Percentiles rank a stretch among this genome's conserved stretches.
Evolutionary conservation across 768 basidiomycete species (phyloP).

Genomic region (Psilocybe tampanensis): DNA sequence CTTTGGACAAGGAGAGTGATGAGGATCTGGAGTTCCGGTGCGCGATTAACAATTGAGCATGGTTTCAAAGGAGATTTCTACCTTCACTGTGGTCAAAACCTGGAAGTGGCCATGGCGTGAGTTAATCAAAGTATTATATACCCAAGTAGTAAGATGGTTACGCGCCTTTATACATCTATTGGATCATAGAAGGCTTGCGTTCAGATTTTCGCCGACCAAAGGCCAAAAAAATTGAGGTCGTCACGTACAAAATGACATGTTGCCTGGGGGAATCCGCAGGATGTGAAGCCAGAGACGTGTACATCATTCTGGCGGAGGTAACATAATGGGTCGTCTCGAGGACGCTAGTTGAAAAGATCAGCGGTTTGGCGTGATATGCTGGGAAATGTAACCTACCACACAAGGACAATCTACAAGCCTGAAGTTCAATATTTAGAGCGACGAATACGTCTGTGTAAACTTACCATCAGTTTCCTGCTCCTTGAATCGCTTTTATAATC

Average conservation of each 20-base stretch:
- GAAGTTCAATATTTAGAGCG: not conserved
- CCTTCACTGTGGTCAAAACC: not conserved
- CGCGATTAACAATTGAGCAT: too few relatives aligned
- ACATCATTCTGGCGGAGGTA: constrained; percentile 1
- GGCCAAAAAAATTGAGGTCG: not conserved
- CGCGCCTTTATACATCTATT: not conserved
- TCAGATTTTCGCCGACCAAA: too few relatives aligned
- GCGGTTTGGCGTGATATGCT: not conserved
- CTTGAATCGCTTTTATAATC: not conserved
- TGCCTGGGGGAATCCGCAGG: not conserved
- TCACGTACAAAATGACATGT: not conserved
- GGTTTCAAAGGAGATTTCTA: too few relatives aligned
- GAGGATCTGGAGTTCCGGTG: not conserved
- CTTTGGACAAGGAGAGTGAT: constrained; percentile 3
- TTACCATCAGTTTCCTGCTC: not conserved
- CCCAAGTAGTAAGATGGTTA: not conserved
- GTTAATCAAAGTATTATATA: too few relatives aligned
- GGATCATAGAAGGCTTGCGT: not conserved
- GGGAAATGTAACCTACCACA: not conserved
- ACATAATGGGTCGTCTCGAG: not conserved
- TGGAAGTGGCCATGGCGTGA: not conserved
- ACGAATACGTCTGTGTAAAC: not conserved
- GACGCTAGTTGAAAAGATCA: not conserved
- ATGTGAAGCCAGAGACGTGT: not conserved
- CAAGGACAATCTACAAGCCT: not conserved